Conservation (phyloP, 129 eudicot genomes). For the Solidago caesia region DNA sequence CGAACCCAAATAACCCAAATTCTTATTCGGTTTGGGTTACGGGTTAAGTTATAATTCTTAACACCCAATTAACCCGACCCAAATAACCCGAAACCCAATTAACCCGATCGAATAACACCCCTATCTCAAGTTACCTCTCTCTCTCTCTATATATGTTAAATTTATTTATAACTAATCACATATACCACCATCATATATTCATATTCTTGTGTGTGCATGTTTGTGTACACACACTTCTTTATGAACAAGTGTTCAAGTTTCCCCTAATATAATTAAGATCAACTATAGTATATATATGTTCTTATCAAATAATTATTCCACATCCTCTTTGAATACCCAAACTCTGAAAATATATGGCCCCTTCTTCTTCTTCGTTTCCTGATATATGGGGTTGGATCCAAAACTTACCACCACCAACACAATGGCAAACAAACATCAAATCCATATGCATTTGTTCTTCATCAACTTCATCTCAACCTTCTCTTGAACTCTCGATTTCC, state of each 20-base stretch:
- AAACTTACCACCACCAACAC: constrained; percentile 55
- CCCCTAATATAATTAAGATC: background rate
- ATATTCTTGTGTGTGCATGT: background rate
- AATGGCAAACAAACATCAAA: constrained; percentile 53
- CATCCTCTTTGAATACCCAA: background rate
- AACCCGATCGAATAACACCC: no score
- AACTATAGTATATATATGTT: background rate
- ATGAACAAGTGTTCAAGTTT: constrained; percentile 8
- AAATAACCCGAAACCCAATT: no score
- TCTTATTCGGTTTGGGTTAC: no score
- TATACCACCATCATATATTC: background rate
- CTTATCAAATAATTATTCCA: background rate
- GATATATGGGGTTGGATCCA: constrained; percentile 73
- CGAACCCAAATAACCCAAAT: no score
- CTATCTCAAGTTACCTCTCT: no score
- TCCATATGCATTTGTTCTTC: constrained; percentile 62
- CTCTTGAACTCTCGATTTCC: constrained; percentile 51
- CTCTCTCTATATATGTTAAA: no score
- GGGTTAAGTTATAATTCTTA: no score
- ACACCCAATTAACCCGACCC: no score
- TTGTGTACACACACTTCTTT: background rate
- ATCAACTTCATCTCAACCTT: constrained; percentile 54
- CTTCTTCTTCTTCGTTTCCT: constrained; percentile 38
- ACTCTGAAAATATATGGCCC: constrained; percentile 5
- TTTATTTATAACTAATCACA: no score